These are phyloP conservation scores for Akanthomyces muscarius DNA, from an alignment of 2,329 filamentous ascomycete species.

Conservation along the genomic window DNA sequence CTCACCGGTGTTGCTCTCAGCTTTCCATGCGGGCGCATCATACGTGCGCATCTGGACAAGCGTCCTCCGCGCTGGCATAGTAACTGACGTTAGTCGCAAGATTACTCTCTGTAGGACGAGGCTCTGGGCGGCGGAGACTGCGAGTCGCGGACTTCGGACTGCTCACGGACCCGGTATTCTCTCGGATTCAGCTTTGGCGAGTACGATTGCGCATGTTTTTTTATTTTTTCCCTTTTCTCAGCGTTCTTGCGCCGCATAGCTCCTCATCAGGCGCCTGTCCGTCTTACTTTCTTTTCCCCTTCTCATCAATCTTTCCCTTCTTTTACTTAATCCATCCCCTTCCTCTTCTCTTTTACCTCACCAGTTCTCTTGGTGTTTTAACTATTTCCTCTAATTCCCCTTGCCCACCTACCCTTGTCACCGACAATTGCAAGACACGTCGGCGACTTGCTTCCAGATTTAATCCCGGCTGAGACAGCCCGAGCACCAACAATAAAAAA, in stretches of 20 bases:
- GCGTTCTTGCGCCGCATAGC: not conserved
- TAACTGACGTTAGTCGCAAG: no score
- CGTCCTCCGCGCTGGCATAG: not conserved
- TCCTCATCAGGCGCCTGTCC: not conserved
- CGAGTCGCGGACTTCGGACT: conserved; percentile 12
- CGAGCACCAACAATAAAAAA: not conserved
- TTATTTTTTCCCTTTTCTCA: not conserved
- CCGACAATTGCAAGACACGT: no score
- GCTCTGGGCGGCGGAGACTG: not conserved
- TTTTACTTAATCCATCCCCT: no score
- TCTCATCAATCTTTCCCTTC: not conserved
- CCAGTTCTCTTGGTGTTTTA: no score
- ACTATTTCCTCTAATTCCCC: no score
- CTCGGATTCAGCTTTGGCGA: not conserved
- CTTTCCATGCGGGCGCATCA: no score
- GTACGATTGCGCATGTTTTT: conserved; percentile 16
- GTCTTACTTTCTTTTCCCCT: not conserved
- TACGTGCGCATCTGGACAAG: not conserved
- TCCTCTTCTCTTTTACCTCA: not conserved
- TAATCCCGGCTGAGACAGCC: not conserved
- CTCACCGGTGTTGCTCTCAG: no score
- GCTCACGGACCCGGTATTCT: conserved; percentile 7
- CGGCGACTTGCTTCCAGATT: no score
- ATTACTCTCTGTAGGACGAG: not conserved
- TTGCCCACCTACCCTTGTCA: no score